Evolutionary conservation across 2,329 filamentous ascomycete species (phyloP).

Genomic region (Metarhizium anisopliae): DNA sequence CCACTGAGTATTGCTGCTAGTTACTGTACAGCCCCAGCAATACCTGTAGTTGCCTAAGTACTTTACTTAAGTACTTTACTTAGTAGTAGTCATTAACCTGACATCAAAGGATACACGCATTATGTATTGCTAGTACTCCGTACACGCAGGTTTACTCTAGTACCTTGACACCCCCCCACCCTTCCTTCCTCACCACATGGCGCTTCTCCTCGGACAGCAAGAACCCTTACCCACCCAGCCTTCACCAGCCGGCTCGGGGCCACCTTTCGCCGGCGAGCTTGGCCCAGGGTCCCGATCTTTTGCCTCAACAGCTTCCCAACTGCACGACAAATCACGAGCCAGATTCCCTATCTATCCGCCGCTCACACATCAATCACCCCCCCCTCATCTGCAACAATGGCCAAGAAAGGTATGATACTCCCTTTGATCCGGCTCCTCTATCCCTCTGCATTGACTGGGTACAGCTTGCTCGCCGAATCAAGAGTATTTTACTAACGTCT

Average conservation of each 20-base stretch:
- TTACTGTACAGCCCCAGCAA: too few species aligned
- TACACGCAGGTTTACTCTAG: too few species aligned
- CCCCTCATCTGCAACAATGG: slow-evolving; percentile 10
- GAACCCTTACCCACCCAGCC: too few species aligned
- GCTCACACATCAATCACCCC: not conserved
- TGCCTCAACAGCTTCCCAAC: not conserved
- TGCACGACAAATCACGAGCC: slow-evolving; percentile 9
- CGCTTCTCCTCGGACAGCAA: too few species aligned
- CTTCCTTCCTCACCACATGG: too few species aligned
- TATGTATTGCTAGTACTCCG: too few species aligned
- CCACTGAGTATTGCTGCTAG: too few species aligned
- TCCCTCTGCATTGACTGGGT: not conserved
- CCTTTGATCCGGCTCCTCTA: not conserved
- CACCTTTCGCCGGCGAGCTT: not conserved
- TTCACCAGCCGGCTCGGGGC: not conserved
- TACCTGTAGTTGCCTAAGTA: too few species aligned
- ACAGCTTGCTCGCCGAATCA: not conserved
- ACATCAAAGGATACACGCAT: too few species aligned
- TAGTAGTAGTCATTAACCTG: too few species aligned
- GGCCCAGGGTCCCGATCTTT: not conserved
- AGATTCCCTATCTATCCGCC: not conserved
- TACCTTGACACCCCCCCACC: too few species aligned
- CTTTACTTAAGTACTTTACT: too few species aligned
- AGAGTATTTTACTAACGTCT: slow-evolving; percentile 7
- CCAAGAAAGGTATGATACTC: slow-evolving; percentile 15